A percentile compares a stretch with the other conserved stretches of the same genome.
Evolutionary conservation across 371 early-diverging fungal genomes (phyloP).

Genomic region (Lichtheimia corymbifera): DNA sequence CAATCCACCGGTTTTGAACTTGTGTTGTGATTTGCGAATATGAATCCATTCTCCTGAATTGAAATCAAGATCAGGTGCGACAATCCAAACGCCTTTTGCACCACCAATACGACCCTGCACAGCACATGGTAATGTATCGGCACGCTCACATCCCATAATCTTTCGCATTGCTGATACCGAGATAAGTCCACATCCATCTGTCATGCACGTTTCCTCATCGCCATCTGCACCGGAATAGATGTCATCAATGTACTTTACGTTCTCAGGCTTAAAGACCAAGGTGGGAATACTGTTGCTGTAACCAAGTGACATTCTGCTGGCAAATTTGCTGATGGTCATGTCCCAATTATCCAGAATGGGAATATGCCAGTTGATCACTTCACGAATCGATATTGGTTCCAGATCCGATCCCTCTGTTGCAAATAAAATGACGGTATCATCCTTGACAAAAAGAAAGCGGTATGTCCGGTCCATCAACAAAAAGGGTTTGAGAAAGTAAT

Average conservation of each 20-base stretch:
- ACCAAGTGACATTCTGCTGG: slow-evolving; percentile 46
- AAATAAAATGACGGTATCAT: slow-evolving; percentile 34
- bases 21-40: slow-evolving; percentile 43
- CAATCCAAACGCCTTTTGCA: slow-evolving; percentile 52
- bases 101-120: slow-evolving; percentile 56
- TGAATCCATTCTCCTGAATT: slow-evolving; percentile 37
- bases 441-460: slow-evolving; percentile 43
- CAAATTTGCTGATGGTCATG: slow-evolving; percentile 46
- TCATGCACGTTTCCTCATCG: slow-evolving; percentile 37
- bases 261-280: slow-evolving; percentile 31
- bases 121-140: slow-evolving; percentile 43
- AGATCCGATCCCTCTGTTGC: slow-evolving; percentile 43
- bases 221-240: slow-evolving; percentile 18
- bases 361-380: slow-evolving; percentile 50
- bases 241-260: slow-evolving; percentile 38
- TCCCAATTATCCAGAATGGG: slow-evolving; percentile 42
- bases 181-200: slow-evolving; percentile 56
- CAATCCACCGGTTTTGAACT: slow-evolving; percentile 41
- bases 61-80: slow-evolving; percentile 35
- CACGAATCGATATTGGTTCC: slow-evolving; percentile 26
- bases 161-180: slow-evolving; percentile 45
- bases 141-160: slow-evolving; percentile 36
- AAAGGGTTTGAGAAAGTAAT: slow-evolving; percentile 34
- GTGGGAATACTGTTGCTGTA: slow-evolving; percentile 50
- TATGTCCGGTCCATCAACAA: slow-evolving; percentile 38